A percentile compares a stretch with the other conserved stretches of the same genome.
These are phyloP conservation scores for Botrytis elliptica DNA, from an alignment of 2,329 filamentous ascomycete species.

Conservation along the genomic window DNA sequence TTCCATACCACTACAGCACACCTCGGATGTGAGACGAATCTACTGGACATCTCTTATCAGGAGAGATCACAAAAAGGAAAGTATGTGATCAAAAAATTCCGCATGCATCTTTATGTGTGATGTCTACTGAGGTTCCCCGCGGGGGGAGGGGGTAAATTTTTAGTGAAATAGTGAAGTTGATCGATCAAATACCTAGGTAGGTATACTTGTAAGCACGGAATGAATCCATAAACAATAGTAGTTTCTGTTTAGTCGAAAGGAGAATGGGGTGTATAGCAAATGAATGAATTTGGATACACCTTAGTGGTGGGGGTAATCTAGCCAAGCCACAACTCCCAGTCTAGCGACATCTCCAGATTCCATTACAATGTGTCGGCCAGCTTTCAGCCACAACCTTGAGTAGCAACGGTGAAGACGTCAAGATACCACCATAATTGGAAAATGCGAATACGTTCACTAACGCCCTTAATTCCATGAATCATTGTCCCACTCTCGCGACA, in stretches of 20 bases:
- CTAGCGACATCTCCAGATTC: not conserved
- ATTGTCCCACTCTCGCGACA: not conserved
- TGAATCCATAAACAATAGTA: not conserved
- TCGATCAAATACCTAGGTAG: not conserved
- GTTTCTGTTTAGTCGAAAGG: not conserved
- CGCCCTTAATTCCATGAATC: not conserved
- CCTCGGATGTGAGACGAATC: not conserved
- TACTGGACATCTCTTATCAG: not conserved
- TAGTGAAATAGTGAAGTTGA: not conserved
- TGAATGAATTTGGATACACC: not conserved
- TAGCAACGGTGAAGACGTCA: not conserved
- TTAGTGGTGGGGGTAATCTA: not conserved
- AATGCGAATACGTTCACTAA: not conserved
- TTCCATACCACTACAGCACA: not conserved
- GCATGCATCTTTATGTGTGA: not conserved
- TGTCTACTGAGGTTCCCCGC: not conserved
- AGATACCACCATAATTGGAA: not conserved
- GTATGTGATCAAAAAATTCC: not conserved
- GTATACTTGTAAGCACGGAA: not conserved
- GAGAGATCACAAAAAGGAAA: not conserved
- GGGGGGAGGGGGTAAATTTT: not conserved
- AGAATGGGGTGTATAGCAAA: not conserved
- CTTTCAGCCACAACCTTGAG: slow-evolving; percentile 13
- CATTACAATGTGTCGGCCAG: not conserved
- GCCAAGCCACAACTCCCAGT: not conserved